These are phyloP conservation scores for Lentinula boryana DNA, from an alignment of 768 basidiomycete species.

Conservation along the genomic window DNA sequence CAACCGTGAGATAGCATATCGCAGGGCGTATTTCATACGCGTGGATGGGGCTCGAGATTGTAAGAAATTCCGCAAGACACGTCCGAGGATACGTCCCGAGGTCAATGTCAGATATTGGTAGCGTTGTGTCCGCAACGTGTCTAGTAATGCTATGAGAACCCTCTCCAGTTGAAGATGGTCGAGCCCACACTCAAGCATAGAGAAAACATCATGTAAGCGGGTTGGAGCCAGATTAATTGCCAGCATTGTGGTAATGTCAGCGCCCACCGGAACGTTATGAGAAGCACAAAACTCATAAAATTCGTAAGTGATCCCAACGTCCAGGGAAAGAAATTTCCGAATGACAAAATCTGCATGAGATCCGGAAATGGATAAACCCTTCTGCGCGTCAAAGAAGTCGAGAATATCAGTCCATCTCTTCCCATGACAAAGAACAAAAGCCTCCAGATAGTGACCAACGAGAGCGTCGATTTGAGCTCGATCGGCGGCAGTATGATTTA, in stretches of 20 bases:
- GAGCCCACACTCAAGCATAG: constrained; percentile 28
- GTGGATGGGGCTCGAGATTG: constrained; percentile 21
- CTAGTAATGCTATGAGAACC: constrained; percentile 32
- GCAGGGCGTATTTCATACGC: constrained; percentile 35
- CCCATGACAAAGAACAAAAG: constrained; percentile 22
- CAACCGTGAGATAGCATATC: constrained; percentile 37
- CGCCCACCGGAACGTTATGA: constrained; percentile 17
- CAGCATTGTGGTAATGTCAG: constrained; percentile 20
- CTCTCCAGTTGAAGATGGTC: constrained; percentile 25
- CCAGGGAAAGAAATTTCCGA: constrained; percentile 18
- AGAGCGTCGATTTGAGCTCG: constrained; percentile 24
- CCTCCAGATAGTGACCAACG: constrained; percentile 27
- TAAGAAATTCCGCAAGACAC: constrained; percentile 32
- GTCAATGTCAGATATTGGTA: constrained; percentile 20
- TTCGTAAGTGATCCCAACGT: constrained; percentile 23
- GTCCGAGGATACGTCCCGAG: constrained; percentile 25
- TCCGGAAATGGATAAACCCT: not conserved
- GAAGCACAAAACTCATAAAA: constrained; percentile 26
- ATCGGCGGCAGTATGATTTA: constrained; percentile 11
- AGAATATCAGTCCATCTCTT: constrained; percentile 24
- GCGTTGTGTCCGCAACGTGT: constrained; percentile 27
- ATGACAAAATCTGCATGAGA: constrained; percentile 21
- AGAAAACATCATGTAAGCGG: constrained; percentile 22
- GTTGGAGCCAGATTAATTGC: constrained; percentile 24
- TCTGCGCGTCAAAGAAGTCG: constrained; percentile 15